Conservation (phyloP, 192 early-diverging fungal genomes). For the Coemansia reversa region DNA sequence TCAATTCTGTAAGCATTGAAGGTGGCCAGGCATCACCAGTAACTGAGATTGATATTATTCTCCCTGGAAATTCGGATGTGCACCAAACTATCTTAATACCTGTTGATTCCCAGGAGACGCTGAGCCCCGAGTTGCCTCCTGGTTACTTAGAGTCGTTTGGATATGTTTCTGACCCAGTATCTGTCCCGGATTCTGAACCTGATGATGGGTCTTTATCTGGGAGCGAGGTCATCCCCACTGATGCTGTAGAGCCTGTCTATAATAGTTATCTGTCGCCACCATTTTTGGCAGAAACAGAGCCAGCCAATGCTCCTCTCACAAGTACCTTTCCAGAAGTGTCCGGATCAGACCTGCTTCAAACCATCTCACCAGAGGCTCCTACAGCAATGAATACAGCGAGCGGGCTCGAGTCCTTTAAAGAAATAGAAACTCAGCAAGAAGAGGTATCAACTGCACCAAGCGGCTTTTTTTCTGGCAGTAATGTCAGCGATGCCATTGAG, state of each 20-base stretch:
- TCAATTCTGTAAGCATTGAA: conserved; percentile 45
- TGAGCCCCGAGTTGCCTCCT: background rate
- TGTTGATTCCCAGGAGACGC: conserved; percentile 9
- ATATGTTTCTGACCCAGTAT: background rate
- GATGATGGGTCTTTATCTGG: background rate
- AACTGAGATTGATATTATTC: conserved; percentile 52
- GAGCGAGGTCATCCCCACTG: background rate
- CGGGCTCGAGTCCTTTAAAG: background rate
- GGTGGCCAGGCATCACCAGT: conserved; percentile 43
- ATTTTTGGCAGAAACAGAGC: conserved; percentile 10
- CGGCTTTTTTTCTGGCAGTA: background rate
- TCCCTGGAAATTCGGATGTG: conserved; percentile 39
- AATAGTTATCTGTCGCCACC: conserved; percentile 2
- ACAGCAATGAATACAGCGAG: conserved; percentile 10
- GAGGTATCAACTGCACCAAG: conserved; percentile 1
- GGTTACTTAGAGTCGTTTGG: conserved; percentile 2
- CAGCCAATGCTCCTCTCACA: conserved; percentile 12
- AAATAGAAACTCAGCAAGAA: background rate
- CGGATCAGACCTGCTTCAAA: conserved; percentile 17
- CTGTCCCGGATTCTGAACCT: conserved; percentile 12
- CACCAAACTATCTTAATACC: conserved; percentile 47
- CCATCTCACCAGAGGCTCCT: conserved; percentile 3
- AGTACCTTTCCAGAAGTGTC: background rate
- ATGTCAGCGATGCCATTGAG: background rate
- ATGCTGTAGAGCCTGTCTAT: background rate